Evolutionary conservation across 192 early-diverging fungal genomes (phyloP).

Genomic region (Backusella australiensis): DNA sequence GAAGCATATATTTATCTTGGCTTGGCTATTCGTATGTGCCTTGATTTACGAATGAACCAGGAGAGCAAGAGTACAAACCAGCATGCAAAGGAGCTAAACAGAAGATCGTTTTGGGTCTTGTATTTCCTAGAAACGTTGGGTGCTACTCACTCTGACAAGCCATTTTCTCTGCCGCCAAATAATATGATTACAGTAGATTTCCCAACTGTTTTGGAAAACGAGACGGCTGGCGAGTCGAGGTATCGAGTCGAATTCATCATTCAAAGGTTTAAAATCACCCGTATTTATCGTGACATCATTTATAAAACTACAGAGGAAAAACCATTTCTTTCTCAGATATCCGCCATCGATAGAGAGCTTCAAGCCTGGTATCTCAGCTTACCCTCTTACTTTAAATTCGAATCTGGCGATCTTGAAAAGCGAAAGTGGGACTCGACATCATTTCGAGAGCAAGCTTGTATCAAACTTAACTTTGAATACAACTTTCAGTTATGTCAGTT

Average conservation of each 20-base stretch:
- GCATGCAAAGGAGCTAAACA: conserved; percentile 16
- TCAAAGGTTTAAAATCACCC: conserved; percentile 29
- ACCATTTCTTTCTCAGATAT: conserved; percentile 22
- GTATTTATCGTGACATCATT: conserved; percentile 33
- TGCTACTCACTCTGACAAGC: conserved; percentile 34
- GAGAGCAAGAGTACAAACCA: conserved; percentile 13
- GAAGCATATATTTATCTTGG: conserved; percentile 34
- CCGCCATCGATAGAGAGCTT: conserved; percentile 24
- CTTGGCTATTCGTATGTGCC: conserved; percentile 33
- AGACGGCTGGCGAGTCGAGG: conserved; percentile 21
- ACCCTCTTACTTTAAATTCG: conserved; percentile 30
- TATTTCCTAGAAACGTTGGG: conserved; percentile 29
- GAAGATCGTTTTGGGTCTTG: conserved; percentile 19
- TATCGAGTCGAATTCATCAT: conserved; percentile 37
- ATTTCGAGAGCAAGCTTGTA: conserved; percentile 37
- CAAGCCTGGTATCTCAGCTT: conserved; percentile 28
- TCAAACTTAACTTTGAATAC: conserved; percentile 39
- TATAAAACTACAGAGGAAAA: conserved; percentile 19
- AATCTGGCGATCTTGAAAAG: background rate
- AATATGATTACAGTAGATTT: conserved; percentile 11
- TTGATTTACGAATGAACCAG: conserved; percentile 33
- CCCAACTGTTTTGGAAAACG: conserved; percentile 15
- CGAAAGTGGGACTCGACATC: conserved; percentile 22
- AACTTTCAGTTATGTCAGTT: conserved; percentile 36
- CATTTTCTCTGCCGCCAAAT: conserved; percentile 24